Percentiles rank a stretch among this genome's conserved stretches.
Evolutionary conservation across 1,284 basidiomycete species (phyloP).

Genomic region (Lentinula novae-zelandiae): DNA sequence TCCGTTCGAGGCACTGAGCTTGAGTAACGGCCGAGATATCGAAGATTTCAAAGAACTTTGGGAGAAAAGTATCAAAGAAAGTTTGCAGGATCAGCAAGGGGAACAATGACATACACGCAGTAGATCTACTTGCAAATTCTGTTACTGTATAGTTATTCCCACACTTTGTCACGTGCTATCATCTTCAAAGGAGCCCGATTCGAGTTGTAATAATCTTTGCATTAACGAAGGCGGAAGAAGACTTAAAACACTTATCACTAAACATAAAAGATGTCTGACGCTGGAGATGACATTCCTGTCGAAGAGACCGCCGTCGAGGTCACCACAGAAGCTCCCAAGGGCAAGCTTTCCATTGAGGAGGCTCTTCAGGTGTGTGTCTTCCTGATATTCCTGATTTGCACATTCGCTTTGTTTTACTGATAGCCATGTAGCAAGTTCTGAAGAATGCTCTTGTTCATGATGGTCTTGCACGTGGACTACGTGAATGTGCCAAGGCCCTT

Average conservation of each 20-base stretch:
- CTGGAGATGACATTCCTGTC: constrained; percentile 86
- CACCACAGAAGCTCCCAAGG: constrained; percentile 82
- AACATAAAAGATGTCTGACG: constrained; percentile 89
- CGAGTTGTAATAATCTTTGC: constrained; percentile 29
- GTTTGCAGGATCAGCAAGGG: constrained; percentile 18
- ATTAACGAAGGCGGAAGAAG: constrained; percentile 94
- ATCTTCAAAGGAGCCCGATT: background rate
- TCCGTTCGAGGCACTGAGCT: constrained; percentile 80
- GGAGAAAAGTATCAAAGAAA: constrained; percentile 53
- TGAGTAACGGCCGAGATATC: constrained; percentile 73
- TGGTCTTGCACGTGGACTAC: constrained; percentile 96
- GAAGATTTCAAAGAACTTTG: constrained; percentile 71
- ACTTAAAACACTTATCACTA: constrained; percentile 36
- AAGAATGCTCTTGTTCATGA: constrained; percentile 98
- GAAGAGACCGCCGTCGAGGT: constrained; percentile 77
- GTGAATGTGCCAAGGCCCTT: constrained; percentile 96
- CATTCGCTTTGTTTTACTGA: background rate
- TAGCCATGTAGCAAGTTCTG: constrained; percentile 72
- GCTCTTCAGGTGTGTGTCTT: constrained; percentile 79
- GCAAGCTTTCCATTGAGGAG: constrained; percentile 95
- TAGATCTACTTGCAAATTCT: too few species aligned
- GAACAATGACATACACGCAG: background rate
- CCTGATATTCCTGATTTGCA: background rate
- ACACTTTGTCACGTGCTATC: background rate
- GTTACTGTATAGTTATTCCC: background rate